Conservation (phyloP, 148 eudicot species). For the Fagopyrum tataricum region DNA sequence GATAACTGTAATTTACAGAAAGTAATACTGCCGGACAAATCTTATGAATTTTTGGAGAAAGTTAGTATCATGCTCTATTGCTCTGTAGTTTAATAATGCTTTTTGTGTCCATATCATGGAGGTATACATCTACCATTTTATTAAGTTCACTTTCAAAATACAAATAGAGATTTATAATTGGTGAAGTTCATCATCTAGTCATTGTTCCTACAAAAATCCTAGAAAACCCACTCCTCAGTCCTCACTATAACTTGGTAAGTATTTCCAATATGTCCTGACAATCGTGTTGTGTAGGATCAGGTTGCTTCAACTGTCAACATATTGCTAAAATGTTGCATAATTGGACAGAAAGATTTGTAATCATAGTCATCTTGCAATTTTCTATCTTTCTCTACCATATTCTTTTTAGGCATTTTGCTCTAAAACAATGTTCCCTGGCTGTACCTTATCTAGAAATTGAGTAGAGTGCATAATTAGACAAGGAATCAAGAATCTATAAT, state of each 20-base stretch:
- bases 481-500: neutral
- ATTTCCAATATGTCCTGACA: neutral
- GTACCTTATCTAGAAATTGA: neutral
- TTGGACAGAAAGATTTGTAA: neutral
- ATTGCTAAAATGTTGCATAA: neutral
- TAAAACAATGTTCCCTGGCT: neutral
- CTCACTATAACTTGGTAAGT: neutral
- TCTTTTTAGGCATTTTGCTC: neutral
- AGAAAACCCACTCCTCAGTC: neutral
- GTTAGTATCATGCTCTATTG: no score
- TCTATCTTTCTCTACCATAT: neutral
- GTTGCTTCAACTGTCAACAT: neutral
- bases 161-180: no score
- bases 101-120: no score
- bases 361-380: neutral
- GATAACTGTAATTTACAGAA: neutral
- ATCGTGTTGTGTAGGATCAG: neutral
- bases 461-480: neutral
- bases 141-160: no score
- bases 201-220: neutral
- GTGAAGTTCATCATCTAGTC: no score
- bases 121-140: no score
- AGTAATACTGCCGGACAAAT: no score
- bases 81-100: no score
- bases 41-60: no score